These are phyloP conservation scores for Nevesoporus exiguus DNA, from an alignment of 768 basidiomycete genomes.

Conservation along the genomic window DNA sequence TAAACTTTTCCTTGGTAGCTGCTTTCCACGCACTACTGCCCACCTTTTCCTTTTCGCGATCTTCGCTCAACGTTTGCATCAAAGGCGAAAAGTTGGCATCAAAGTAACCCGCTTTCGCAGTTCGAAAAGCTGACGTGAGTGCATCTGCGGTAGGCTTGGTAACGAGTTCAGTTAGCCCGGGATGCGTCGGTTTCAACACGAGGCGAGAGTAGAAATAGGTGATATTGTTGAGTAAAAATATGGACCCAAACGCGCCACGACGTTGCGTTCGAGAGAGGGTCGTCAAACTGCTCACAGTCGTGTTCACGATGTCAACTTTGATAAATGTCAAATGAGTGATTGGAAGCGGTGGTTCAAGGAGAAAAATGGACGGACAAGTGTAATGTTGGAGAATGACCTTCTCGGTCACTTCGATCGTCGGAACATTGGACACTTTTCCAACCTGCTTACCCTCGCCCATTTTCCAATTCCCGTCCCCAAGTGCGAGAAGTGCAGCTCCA, in stretches of 20 bases:
- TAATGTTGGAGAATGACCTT: constrained; percentile 69
- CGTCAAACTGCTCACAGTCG: constrained; percentile 56
- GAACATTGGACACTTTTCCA: constrained; percentile 41
- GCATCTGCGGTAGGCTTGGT: constrained; percentile 59
- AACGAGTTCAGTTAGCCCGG: constrained; percentile 47
- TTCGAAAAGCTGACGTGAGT: constrained; percentile 69
- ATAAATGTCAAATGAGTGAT: not conserved
- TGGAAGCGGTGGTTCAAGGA: not conserved
- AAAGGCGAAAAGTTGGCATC: constrained; percentile 79
- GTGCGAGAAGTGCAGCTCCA: constrained; percentile 57
- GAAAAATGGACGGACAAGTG: constrained; percentile 47
- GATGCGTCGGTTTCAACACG: constrained; percentile 47
- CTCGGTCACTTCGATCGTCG: constrained; percentile 51
- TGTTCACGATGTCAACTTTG: constrained; percentile 72
- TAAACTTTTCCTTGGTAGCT: constrained; percentile 78
- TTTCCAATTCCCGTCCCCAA: constrained; percentile 89
- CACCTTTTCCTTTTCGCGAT: constrained; percentile 44
- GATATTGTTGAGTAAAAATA: constrained; percentile 80
- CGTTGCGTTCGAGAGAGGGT: constrained; percentile 58
- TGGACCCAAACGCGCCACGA: constrained; percentile 65
- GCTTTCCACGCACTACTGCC: constrained; percentile 45
- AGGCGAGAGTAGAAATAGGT: constrained; percentile 64
- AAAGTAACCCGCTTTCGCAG: constrained; percentile 80
- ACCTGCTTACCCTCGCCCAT: constrained; percentile 82
- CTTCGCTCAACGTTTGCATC: constrained; percentile 57